Conservation (phyloP, 176 grass and related monocot species). For the Rhynchospora tenuis region DNA sequence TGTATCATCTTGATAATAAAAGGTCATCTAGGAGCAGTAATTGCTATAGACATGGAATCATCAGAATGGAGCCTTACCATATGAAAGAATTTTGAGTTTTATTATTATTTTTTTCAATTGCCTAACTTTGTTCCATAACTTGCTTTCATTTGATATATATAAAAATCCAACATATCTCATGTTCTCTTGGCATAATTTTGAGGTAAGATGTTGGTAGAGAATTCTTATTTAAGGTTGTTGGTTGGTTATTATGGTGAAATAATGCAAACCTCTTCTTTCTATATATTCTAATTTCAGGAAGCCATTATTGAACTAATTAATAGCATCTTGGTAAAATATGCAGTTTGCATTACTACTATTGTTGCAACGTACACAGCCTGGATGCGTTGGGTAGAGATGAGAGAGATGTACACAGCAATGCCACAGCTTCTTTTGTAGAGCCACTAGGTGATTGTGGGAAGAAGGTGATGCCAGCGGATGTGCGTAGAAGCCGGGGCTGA, state of each 20-base stretch:
- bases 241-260: background rate
- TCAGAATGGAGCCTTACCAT: background rate
- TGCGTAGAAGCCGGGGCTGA: conserved; percentile 83
- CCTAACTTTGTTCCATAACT: background rate
- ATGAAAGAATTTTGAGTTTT: background rate
- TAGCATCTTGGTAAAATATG: background rate
- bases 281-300: background rate
- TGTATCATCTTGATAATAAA: background rate
- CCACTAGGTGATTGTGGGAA: conserved; percentile 85
- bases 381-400: conserved; percentile 90
- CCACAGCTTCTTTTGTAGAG: conserved; percentile 77
- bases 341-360: conserved; percentile 1
- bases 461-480: conserved; percentile 90
- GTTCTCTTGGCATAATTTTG: background rate
- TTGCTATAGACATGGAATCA: background rate
- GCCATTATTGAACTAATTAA: background rate
- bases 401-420: conserved; percentile 83
- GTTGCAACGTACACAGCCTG: conserved; percentile 69
- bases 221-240: background rate
- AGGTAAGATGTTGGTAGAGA: background rate
- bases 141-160: background rate
- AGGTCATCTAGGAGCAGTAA: background rate
- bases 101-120: background rate
- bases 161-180: background rate
- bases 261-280: background rate